phyloP scores from a whole-genome alignment of 768 basidiomycete genomes.

The Strobilomyces dryophilus region DNA sequence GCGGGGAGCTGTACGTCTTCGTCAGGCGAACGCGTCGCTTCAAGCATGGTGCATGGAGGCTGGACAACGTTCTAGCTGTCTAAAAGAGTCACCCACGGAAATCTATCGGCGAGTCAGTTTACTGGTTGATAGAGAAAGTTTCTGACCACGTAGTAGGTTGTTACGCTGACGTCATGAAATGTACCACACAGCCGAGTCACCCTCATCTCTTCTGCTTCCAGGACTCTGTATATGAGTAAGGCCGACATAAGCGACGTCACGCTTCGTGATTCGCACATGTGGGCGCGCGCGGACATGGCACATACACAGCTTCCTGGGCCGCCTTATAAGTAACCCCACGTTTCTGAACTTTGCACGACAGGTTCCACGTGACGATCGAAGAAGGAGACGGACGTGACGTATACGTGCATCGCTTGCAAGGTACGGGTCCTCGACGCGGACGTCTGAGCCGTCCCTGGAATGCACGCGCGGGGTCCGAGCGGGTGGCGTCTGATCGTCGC shows the following conservation, averaged over 20 bases:
- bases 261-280: slow-evolving; percentile 10
- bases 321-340: background rate
- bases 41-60: slow-evolving; percentile 2
- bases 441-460: too few relatives aligned
- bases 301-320: background rate
- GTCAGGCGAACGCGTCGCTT: background rate
- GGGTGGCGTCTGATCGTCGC: slow-evolving; percentile 5
- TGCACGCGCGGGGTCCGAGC: too few relatives aligned
- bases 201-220: slow-evolving; percentile 9
- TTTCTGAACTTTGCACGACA: background rate
- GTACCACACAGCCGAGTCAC: background rate
- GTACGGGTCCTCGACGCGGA: background rate
- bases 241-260: slow-evolving; percentile 13
- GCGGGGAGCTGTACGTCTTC: slow-evolving; percentile 2
- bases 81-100: too few relatives aligned
- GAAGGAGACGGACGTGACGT: slow-evolving; percentile 7
- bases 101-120: background rate
- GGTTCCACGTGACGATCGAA: slow-evolving; percentile 11
- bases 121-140: too few relatives aligned
- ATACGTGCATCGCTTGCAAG: too few relatives aligned
- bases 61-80: too few relatives aligned
- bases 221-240: slow-evolving; percentile 3
- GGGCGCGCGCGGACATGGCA: background rate
- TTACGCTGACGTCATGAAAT: background rate
- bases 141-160: background rate